Evolutionary conservation across 768 basidiomycete species (phyloP), one percentile per base, ranked within the genome.

Genomic region (Suillus lakei): DNA sequence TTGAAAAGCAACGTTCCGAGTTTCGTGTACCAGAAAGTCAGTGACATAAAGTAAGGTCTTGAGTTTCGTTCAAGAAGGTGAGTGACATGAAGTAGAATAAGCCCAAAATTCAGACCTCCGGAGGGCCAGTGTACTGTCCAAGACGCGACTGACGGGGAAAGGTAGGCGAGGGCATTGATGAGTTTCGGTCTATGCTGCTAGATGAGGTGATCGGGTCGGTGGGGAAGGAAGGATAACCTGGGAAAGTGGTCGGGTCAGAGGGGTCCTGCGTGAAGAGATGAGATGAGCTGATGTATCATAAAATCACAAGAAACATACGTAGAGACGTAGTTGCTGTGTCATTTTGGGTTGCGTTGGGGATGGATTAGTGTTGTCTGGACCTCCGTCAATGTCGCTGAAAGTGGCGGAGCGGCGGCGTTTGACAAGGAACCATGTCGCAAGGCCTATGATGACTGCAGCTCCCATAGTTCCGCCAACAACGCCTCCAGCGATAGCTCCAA

Each of bases 401-500:
- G 71, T 64, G 12, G 69, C 66, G 61, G 78, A 66, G 44, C 75
- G 76, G 21, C 69, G 73, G 38, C 67, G 77, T 46, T 51, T 73
- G 41, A 68, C 72, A 36, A 76, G 67, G 67, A 82, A 79, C 80
- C 83, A 88, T 60, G 81, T 69, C 9, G 75, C 48, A 7, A 70
- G 67, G 1, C 73, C 82, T 5, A 70, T 80, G 13, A 88, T 74
- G 53, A 84, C 67, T 9, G 80, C 82, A 16, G 85, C 64, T n/a
- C 73, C 79, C 30, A 85, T 78, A 1, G 89, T 65, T 21, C 88
- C 89, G 44, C 89, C 89, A 1, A 85, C 86, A 41, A 90, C 88
- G n/a, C 86, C 86, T 2, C 88, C 88, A 2, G 85, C 81, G 46
- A 90, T 89, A 9, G 86, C 85, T 3, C 85, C 87, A 0, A 84